phyloP scores from a whole-genome alignment of 306 rosid genomes.

The Gastrolobium villosum region DNA sequence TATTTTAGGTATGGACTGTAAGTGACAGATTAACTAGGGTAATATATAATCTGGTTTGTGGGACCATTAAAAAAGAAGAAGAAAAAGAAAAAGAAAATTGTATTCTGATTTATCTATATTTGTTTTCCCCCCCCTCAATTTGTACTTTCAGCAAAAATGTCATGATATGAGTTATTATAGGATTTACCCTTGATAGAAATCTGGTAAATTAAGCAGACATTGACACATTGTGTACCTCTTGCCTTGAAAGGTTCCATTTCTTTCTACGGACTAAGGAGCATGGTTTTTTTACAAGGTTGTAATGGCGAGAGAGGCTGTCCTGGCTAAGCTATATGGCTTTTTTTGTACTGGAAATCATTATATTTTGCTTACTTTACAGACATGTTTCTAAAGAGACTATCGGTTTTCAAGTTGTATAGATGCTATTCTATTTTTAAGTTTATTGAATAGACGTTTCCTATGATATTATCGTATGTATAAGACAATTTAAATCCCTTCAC shows the following conservation, averaged over 20 bases:
- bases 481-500: not conserved
- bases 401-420: constrained; percentile 12
- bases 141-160: not conserved
- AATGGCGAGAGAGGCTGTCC: not conserved
- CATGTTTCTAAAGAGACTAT: constrained; percentile 1
- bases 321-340: not conserved
- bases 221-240: too few species aligned
- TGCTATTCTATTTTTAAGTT: not conserved
- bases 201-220: not conserved
- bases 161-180: not conserved
- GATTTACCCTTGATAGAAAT: not conserved
- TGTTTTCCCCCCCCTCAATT: not conserved
- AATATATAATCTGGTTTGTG: not conserved
- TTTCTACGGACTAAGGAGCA: not conserved
- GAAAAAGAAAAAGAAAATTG: not conserved
- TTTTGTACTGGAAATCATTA: not conserved
- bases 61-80: not conserved
- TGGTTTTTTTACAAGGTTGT: not conserved
- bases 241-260: not conserved
- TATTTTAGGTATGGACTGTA: not conserved
- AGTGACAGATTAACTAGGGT: not conserved
- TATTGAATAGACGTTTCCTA: too few species aligned
- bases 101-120: not conserved
- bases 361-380: not conserved
- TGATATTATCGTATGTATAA: not conserved